Base-by-base conservation (phyloP, 495 filamentous ascomycete species). In the Tirmania nivea region DNA sequence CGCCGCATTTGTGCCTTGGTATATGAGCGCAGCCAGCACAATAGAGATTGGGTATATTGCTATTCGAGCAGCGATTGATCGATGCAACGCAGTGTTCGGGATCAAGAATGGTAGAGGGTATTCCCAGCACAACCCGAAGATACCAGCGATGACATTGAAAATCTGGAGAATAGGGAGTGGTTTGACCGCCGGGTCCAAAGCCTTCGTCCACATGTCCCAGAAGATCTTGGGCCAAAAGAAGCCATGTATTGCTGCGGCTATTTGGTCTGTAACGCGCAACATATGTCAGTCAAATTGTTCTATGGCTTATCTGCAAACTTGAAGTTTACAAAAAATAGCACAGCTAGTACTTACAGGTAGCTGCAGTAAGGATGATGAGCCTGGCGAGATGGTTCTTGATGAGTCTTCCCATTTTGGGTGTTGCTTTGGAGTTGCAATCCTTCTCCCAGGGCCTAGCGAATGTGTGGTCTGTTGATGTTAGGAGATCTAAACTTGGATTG, bases 171-270 rank as follows among this genome's bases (percentile, higher is more conserved):
- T 70, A n/a, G 92, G 92, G 34, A 89, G 63, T 3, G 89, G 90
- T 55, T 79, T 83, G 52, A 96, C 86, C 52, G 82, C 82, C 48
- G 70, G 74, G 63, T 96, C 83, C 57, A 99, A 78, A 64, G 84
- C 87, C 60, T 88, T 87, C 55, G 92, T 93, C 59, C 84, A 70
- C 67, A 93, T 92, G 70, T 99, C 92, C 83, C 84, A 99, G 71
- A 99, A 92, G 59, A 96, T 78, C 70, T 99, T 99, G 53, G 92
- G 92, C 88, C 88, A 99, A 75, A 96, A 92, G 76, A 86, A 94
- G 61, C 78, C 81, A 69, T 86, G 74, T 52, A 99, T 67, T 1
- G 81, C 78, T 56, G 86, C 85, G 58, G 77, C 81, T 53, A 94
- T 62, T 78, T 99, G 92, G 64, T 93, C 86, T 86, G 60, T 49